These are phyloP conservation scores for Penicillium sp. DNA, from an alignment of 2,329 filamentous ascomycete species.

Conservation along the genomic window DNA sequence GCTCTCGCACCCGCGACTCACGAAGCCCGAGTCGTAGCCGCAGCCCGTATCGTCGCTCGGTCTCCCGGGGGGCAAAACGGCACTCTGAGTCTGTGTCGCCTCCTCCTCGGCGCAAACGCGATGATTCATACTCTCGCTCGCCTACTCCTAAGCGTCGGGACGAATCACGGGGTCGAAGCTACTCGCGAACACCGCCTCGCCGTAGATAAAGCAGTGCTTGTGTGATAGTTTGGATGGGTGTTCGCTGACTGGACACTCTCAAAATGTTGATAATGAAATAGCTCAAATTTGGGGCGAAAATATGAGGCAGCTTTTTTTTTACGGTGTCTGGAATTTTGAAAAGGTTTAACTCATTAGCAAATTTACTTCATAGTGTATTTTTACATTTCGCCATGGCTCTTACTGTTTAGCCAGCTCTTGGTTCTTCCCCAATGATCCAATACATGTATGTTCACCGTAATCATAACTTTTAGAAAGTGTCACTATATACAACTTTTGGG, in stretches of 20 bases:
- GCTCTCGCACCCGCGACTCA: conserved; percentile 26
- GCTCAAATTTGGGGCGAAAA: conserved; percentile 2
- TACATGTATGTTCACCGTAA: too few species aligned
- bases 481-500: too few species aligned
- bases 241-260: neutral
- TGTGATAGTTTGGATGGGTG: neutral
- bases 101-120: conserved; percentile 28
- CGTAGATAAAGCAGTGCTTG: conserved; percentile 9
- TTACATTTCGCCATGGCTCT: neutral
- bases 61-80: conserved; percentile 23
- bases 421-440: neutral
- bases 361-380: neutral
- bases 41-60: conserved; percentile 30
- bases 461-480: too few species aligned
- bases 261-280: conserved; percentile 7
- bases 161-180: conserved; percentile 23
- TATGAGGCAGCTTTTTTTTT: conserved; percentile 2
- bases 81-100: conserved; percentile 32
- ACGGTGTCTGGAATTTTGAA: neutral
- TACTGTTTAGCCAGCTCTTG: neutral
- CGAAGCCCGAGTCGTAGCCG: conserved; percentile 23
- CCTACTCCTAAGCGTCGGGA: conserved; percentile 22
- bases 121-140: conserved; percentile 29
- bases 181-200: conserved; percentile 26
- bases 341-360: neutral